These are phyloP conservation scores for Trapa incisa DNA, from an alignment of 345 rosid genomes.

Conservation along the genomic window DNA sequence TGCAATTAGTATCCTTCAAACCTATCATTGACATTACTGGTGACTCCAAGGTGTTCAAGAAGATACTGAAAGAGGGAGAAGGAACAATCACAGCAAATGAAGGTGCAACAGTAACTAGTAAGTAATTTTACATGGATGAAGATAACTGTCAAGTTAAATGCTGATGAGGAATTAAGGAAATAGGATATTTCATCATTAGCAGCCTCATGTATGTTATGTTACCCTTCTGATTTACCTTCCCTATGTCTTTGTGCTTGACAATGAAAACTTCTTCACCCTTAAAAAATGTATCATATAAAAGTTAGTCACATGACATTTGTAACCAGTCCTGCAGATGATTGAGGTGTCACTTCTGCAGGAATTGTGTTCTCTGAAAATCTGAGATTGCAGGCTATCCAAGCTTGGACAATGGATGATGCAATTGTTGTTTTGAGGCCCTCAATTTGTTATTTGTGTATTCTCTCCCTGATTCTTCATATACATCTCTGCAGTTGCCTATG, in stretches of 20 bases:
- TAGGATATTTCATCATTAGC: not conserved
- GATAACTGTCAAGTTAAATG: not conserved
- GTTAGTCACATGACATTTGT: not conserved
- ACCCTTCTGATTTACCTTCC: not conserved
- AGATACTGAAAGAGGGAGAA: slow-evolving; percentile 48
- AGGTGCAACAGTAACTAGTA: slow-evolving; percentile 45
- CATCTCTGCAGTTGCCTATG: slow-evolving; percentile 34
- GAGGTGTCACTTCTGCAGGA: not conserved
- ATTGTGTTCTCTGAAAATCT: not conserved
- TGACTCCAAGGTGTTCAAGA: slow-evolving; percentile 45
- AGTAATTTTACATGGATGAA: slow-evolving; percentile 8
- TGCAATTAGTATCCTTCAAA: slow-evolving; percentile 44
- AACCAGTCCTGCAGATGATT: not conserved
- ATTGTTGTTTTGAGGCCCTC: not conserved
- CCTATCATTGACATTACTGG: slow-evolving; percentile 44
- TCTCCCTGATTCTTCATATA: not conserved
- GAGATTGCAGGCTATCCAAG: not conserved
- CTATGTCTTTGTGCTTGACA: not conserved
- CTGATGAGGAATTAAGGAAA: not conserved
- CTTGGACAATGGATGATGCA: not conserved
- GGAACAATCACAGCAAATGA: slow-evolving; percentile 33
- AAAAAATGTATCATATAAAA: not conserved
- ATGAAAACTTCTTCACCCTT: not conserved
- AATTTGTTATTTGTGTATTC: not conserved
- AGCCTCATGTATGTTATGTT: not conserved